Evolutionary conservation across 2,329 filamentous ascomycete genomes (phyloP).

Genomic region (Clarireedia homoeocarpa): DNA sequence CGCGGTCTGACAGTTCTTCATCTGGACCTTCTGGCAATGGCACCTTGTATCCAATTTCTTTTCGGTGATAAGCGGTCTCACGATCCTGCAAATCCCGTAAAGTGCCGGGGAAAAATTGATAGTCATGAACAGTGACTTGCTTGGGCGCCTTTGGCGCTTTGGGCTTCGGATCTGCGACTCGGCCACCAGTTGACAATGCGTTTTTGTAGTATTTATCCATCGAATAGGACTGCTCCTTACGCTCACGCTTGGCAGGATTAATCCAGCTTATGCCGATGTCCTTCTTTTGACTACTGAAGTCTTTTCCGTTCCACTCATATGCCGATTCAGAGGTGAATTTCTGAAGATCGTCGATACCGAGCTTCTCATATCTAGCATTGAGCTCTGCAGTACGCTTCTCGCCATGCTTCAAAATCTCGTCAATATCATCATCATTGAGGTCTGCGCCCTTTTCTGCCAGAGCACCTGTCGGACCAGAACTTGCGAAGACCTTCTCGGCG

Average conservation of each 20-base stretch:
- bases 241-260: slow-evolving; percentile 94
- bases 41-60: slow-evolving; percentile 93
- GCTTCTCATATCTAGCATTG: slow-evolving; percentile 90
- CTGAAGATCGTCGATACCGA: slow-evolving; percentile 92
- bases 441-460: slow-evolving; percentile 53
- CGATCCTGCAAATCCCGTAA: slow-evolving; percentile 88
- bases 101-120: slow-evolving; percentile 87
- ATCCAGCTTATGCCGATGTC: slow-evolving; percentile 94
- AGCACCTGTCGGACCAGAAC: slow-evolving; percentile 55
- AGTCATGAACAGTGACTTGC: slow-evolving; percentile 87
- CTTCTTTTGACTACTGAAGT: slow-evolving; percentile 86
- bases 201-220: slow-evolving; percentile 99
- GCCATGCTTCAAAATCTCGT: slow-evolving; percentile 76
- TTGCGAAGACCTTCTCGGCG: slow-evolving; percentile 86
- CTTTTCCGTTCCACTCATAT: slow-evolving; percentile 98
- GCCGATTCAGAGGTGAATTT: slow-evolving; percentile 97
- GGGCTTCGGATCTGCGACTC: slow-evolving; percentile 77
- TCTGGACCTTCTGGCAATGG: slow-evolving; percentile 83
- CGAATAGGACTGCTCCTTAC: slow-evolving; percentile 95
- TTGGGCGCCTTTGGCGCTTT: slow-evolving; percentile 94
- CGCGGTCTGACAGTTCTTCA: slow-evolving; percentile 75
- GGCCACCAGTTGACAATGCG: slow-evolving; percentile 71
- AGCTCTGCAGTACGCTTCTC: slow-evolving; percentile 84
- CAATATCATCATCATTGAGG: slow-evolving; percentile 83
- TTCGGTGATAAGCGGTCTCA: slow-evolving; percentile 91